Base-by-base conservation (phyloP, 2,329 filamentous ascomycete genomes). In the Trichoderma brevicompactum region DNA sequence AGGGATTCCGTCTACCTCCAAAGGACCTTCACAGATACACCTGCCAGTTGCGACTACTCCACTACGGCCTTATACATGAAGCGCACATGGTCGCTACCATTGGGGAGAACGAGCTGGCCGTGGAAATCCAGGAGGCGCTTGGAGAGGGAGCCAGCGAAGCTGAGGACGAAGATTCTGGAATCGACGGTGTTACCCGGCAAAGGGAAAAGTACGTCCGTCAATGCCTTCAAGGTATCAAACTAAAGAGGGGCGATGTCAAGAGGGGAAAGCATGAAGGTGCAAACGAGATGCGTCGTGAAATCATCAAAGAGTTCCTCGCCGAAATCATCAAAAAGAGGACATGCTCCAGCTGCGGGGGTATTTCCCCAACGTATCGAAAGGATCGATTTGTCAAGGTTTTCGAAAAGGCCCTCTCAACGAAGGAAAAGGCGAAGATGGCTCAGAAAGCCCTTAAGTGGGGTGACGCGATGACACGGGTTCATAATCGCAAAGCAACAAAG, bases 361-460 rank as follows among this genome's bases (percentile, higher is more conserved):
- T 95, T 67, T 94, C 91, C 13, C 94, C 93, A 10, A 82, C 83
- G 2, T 98, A 92, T 78, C 89, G 94, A 71, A 97, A 96, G 76
- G 94, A 99, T 73, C 86, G 90, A 49, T 95, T 88, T 72, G 90
- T 94, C 74, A 99, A 98, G 78, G 93, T 99, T 62, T 99, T 98
- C 77, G 89, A 94, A 74, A 95, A 91, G 74, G 82, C 90, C 2
- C 80, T 97, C 65, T 86, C 84, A 53, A 78, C 84, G 53, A 96
- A 96, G 76, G 88, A 95, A 41, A 87, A 88, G 74, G 85, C 87
- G 48, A 88, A 89, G 68, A 96, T 96, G 90, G 84, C 88, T 3
- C 87, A 91, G 67, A 81, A 81, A 53, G 83, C 81, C 58, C 86
- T 93, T 74, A 89, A 88, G 71, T 82, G 87, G 41, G 83, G 85